Evolutionary conservation across 2,329 filamentous ascomycete species (phyloP).

Genomic region (Penicillium sp.): DNA sequence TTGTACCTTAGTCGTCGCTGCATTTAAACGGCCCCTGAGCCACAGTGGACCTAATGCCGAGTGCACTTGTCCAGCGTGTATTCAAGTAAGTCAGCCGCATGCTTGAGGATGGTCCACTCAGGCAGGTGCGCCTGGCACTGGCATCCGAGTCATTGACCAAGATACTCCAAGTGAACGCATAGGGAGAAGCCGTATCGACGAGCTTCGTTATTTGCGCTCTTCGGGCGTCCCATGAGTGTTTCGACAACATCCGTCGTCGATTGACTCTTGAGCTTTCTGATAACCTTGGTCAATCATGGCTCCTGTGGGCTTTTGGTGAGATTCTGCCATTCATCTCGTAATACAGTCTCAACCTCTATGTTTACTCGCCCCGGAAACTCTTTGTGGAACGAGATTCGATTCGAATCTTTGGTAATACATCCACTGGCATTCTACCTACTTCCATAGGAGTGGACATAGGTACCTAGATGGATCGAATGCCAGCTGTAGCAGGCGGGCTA

Average conservation of each 20-base stretch:
- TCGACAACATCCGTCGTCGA: conserved; percentile 17
- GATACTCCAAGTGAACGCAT: conserved; percentile 20
- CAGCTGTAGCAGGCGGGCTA: too few species aligned
- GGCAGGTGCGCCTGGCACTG: conserved; percentile 43
- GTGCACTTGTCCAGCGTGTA: conserved; percentile 50
- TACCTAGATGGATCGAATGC: too few species aligned
- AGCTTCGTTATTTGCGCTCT: conserved; percentile 19
- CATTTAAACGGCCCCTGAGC: conserved; percentile 57
- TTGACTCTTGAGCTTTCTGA: conserved; percentile 17
- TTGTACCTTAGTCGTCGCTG: conserved; percentile 52
- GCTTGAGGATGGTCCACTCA: conserved; percentile 47
- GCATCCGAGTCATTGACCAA: conserved; percentile 43
- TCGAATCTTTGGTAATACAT: too few species aligned
- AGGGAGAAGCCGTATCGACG: conserved; percentile 20
- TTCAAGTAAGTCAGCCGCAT: conserved; percentile 58
- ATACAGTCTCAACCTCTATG: too few species aligned
- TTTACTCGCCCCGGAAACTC: too few species aligned
- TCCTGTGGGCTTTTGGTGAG: conserved; percentile 15
- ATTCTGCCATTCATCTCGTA: too few species aligned
- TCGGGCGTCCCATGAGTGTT: conserved; percentile 46
- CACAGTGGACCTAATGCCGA: conserved; percentile 52
- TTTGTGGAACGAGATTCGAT: too few species aligned
- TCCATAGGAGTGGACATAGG: too few species aligned
- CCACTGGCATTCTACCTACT: too few species aligned
- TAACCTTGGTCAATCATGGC: conserved; percentile 16